Evolutionary conservation across 2,329 filamentous ascomycete genomes (phyloP), one percentile per base, ranked within the genome.

Genomic region (Ophiostoma montium): DNA sequence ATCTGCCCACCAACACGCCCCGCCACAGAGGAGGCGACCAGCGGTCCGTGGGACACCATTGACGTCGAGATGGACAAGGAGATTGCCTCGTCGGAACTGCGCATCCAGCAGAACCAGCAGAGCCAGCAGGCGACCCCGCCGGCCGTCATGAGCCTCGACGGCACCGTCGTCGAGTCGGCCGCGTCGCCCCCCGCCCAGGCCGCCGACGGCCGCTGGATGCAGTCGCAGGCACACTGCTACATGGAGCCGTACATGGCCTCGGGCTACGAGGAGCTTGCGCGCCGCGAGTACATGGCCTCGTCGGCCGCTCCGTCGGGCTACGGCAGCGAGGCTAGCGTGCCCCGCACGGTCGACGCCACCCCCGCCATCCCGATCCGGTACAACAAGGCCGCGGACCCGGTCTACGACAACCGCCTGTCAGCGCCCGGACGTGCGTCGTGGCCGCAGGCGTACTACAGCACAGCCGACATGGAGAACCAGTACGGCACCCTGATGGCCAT

Each of bases 221-320:
- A 51, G 35, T 48, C 36, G 33, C 60, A 61, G 50, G 56, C 58
- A 27, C 61, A 65, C 59, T 54, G 63, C 42, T 71, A 76, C 53
- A 78, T 76, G 35, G 86, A 94, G 63, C 87, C 87, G 0, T 95
- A 95, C 64, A 94, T 95, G 76, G 64, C 76, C 44, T 82, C 78
- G 7, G 88, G 88, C 13, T 95, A 94, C 61, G 83, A 86, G 58
- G 70, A 77, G 59, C 66, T 84, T 50, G 78, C 82, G 51, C 70
- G 71, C 51, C 71, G 77, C 48, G 80, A 85, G 59, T 78, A 81
- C 53, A 74, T 82, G 48, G 57, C 60, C 23, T 54, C 55, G 16
- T 45, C 61, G 59, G 21, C 18, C 8, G 23, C 32, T n/a, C 33
- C 23, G 18, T 35, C 30, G 47, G 35, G 47, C 13, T 27, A 42